phyloP scores from a whole-genome alignment of 371 early-diverging fungal genomes.

The Mucor velutinosus region DNA sequence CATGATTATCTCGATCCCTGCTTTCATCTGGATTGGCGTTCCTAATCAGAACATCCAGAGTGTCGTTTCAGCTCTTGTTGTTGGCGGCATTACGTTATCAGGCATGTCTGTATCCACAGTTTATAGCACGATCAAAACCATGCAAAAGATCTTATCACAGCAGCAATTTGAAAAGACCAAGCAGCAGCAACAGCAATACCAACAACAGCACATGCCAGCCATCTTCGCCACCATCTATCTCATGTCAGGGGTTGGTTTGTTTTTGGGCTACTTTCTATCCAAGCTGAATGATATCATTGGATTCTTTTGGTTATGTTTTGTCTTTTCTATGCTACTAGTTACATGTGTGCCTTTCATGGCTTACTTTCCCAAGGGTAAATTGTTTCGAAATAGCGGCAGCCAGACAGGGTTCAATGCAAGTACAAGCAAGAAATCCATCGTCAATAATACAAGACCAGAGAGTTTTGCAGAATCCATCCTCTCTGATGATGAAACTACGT shows the following conservation, averaged over 20 bases:
- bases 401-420: not conserved
- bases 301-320: conserved; percentile 17
- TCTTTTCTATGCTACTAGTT: not conserved
- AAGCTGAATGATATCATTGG: conserved; percentile 5
- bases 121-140: not conserved
- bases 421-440: conserved; percentile 2
- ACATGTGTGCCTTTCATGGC: conserved; percentile 4
- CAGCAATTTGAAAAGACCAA: not conserved
- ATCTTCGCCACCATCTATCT: not conserved
- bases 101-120: conserved; percentile 1
- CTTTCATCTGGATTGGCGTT: conserved; percentile 23
- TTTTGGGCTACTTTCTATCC: conserved; percentile 11
- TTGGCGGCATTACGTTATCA: conserved; percentile 4
- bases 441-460: conserved; percentile 5
- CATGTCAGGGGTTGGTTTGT: conserved; percentile 1
- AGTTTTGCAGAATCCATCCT: conserved; percentile 12
- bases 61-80: conserved; percentile 10
- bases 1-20: conserved; percentile 9
- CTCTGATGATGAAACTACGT: conserved; percentile 9
- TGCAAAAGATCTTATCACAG: not conserved
- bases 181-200: not conserved
- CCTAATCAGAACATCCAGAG: conserved; percentile 15
- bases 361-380: not conserved
- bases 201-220: not conserved
- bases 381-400: not conserved